These are phyloP conservation scores for Pisolithus orientalis DNA, from an alignment of 768 basidiomycete species.

Conservation along the genomic window DNA sequence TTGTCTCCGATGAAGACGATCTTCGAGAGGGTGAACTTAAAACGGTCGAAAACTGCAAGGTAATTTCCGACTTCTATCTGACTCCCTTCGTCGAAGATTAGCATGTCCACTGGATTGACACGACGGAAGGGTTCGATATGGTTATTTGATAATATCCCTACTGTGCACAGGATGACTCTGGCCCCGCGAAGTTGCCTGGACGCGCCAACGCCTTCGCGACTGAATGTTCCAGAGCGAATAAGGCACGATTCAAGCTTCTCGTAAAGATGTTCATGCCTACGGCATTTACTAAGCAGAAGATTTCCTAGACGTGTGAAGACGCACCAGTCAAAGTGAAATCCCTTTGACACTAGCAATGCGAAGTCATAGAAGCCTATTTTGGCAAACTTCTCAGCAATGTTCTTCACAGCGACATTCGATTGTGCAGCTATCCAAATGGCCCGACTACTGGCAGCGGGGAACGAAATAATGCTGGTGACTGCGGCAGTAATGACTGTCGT, in stretches of 20 bases:
- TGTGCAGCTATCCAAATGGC: too few relatives aligned
- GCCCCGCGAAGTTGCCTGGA: constrained; percentile 18
- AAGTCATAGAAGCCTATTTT: constrained; percentile 28
- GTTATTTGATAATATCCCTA: constrained; percentile 38
- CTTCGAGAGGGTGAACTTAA: constrained; percentile 12
- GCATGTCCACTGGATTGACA: constrained; percentile 28
- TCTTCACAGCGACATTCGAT: constrained; percentile 42
- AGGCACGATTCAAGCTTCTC: constrained; percentile 3
- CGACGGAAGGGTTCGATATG: constrained; percentile 8
- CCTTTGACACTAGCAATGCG: constrained; percentile 37
- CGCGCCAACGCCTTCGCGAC: too few relatives aligned
- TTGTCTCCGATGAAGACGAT: constrained; percentile 32
- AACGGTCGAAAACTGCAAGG: constrained; percentile 20
- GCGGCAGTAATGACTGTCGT: constrained; percentile 37
- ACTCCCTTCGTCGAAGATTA: constrained; percentile 37
- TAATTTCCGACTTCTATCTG: constrained; percentile 34
- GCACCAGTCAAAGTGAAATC: constrained; percentile 42
- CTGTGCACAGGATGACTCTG: constrained; percentile 40
- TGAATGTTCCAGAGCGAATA: too few relatives aligned
- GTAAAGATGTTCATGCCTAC: constrained; percentile 49
- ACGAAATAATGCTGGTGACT: constrained; percentile 30
- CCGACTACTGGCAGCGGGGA: constrained; percentile 36
- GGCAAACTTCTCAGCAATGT: constrained; percentile 42
- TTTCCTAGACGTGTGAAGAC: constrained; percentile 1
- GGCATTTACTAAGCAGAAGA: background rate